Evolutionary conservation across 108 stramenopile species (phyloP), one percentile per base, ranked within the genome.

Genomic region (Discostella pseudostelligera): DNA sequence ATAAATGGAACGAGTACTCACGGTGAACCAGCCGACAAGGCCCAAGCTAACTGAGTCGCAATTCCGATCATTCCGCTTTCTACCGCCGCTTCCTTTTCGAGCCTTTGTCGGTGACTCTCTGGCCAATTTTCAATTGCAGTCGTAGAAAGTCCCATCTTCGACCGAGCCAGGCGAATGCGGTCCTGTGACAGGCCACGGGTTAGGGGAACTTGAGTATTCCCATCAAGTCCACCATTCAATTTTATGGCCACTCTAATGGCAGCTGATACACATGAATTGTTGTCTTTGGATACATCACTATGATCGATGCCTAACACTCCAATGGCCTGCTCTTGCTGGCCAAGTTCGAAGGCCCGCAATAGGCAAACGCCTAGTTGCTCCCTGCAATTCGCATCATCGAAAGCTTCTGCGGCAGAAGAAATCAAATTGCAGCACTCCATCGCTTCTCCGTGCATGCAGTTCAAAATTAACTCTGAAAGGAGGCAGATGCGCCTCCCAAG

Each of bases 141-240:
- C 24, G 42, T 45, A 10, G 70, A 45, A 32, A 76, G 65, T 14
- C 69, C 63, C 40, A 66, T 64, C 32, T 60, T 50, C 8, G 70
- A 59, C 35, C 76, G 71, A 20, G 49, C 56, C n/a, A 25, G 10
- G 5, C 63, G 56, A 19, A 71, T n/a, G 24, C 14, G 11, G 22
- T 60, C 55, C 1, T 0, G 26, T 22, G 32, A 32, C 54, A 35
- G n/a, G 44, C 39, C 17, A 26, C 29, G 12, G 24, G 19, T 12
- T 35, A 76, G 64, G 42, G 77, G 77, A 5, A 71, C 72, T 22
- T 55, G 54, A 11, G 72, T 74, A 17, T 78, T 67, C 3, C 77
- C 77, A 46, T 73, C 66, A 12, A 78, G 66, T 5, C 67, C 54
- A 55, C 61, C 40, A 26, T 60, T 73, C 24, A 78, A 45, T 21